These are phyloP conservation scores for Ambrosia artemisiifolia DNA, from an alignment of 129 eudicot genomes.

Conservation along the genomic window DNA sequence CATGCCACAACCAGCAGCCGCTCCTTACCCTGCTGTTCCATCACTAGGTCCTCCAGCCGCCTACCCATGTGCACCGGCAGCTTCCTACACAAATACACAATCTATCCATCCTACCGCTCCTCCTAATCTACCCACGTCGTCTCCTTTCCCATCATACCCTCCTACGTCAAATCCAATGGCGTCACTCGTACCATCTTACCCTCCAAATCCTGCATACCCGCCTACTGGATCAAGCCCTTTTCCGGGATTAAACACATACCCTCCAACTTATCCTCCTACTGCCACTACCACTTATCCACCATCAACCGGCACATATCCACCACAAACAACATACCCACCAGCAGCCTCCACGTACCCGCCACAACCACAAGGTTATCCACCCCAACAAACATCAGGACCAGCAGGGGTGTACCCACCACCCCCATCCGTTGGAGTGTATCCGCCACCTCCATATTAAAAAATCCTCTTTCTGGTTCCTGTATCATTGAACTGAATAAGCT, in stretches of 20 bases:
- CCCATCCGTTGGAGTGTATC: slow-evolving; percentile 10
- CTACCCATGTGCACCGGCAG: slow-evolving; percentile 20
- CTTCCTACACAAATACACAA: slow-evolving; percentile 25
- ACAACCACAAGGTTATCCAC: slow-evolving; percentile 1
- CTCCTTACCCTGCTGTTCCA: slow-evolving; percentile 32
- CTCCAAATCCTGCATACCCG: slow-evolving; percentile 29
- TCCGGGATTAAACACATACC: slow-evolving; percentile 33
- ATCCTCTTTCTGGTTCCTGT: neutral
- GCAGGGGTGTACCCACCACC: slow-evolving; percentile 13
- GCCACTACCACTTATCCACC: slow-evolving; percentile 20
- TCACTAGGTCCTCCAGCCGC: slow-evolving; percentile 24
- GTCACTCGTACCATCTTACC: slow-evolving; percentile 36
- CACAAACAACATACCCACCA: slow-evolving; percentile 8
- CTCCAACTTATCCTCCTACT: slow-evolving; percentile 12
- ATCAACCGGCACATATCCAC: neutral
- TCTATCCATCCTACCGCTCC: slow-evolving; percentile 32
- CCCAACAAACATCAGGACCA: neutral
- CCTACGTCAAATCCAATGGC: slow-evolving; percentile 30
- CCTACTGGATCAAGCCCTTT: slow-evolving; percentile 32
- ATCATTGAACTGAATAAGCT: slow-evolving; percentile 13
- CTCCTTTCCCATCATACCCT: slow-evolving; percentile 32
- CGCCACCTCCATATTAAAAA: slow-evolving; percentile 19
- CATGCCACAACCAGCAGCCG: slow-evolving; percentile 15
- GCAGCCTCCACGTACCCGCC: neutral
- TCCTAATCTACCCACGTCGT: slow-evolving; percentile 25